Evolutionary conservation across 2,329 filamentous ascomycete species (phyloP).

Genomic region (Laburnicola sp.): DNA sequence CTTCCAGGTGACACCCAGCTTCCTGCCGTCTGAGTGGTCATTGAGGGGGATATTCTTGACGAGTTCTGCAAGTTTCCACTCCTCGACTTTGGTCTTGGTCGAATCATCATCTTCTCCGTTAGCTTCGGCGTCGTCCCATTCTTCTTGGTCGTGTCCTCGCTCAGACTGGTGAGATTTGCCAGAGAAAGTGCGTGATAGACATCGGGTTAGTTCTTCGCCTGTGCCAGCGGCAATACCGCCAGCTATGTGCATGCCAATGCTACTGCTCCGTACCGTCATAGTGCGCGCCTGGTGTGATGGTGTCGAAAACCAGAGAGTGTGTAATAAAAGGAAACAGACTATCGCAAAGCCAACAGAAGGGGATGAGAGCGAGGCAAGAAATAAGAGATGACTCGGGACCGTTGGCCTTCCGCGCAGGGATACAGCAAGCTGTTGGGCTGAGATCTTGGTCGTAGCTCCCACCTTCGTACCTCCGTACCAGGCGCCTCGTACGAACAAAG

Average conservation of each 20-base stretch:
- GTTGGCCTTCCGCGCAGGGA: background rate
- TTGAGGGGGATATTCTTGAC: conserved; percentile 12
- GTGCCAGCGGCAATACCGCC: background rate
- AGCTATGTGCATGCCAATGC: background rate
- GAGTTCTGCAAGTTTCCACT: conserved; percentile 4
- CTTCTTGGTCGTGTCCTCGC: background rate
- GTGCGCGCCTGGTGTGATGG: background rate
- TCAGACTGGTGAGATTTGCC: background rate
- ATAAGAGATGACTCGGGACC: background rate
- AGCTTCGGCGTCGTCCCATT: conserved; percentile 1
- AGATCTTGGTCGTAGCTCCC: no score
- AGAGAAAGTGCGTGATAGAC: conserved; percentile 1
- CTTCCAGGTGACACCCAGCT: conserved; percentile 18
- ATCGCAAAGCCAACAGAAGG: background rate
- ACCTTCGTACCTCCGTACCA: background rate
- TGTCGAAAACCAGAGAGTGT: background rate
- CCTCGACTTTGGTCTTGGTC: conserved; percentile 1
- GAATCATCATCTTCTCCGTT: background rate
- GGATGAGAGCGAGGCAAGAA: no score
- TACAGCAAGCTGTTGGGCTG: background rate
- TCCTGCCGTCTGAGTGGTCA: conserved; percentile 1
- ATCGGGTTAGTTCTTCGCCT: background rate
- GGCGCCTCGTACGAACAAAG: background rate
- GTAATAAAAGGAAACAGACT: background rate
- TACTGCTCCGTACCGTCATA: conserved; percentile 2